Evolutionary conservation across 1,139 yeast genomes (phyloP), one percentile per base, ranked within the genome.

Genomic region (Saccharomyces uvarum): DNA sequence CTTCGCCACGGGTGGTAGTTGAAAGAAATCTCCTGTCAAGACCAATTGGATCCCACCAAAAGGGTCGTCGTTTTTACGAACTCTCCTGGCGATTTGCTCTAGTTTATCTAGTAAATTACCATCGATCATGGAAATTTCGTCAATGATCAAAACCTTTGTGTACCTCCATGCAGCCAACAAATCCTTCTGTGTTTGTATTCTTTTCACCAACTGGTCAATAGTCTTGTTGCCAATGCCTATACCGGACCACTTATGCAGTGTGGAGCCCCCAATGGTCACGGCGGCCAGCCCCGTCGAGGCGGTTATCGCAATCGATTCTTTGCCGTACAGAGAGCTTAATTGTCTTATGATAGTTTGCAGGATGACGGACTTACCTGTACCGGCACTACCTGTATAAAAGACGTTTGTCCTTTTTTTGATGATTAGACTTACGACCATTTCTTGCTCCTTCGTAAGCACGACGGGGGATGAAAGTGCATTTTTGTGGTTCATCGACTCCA

Each of bases 231-330:
- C 97, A 19, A 88, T 68, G 0, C 97, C 96, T 53, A 89, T 77
- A 1, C 93, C 89, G 1, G 91, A 77, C 73, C 84, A 88, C 59
- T 86, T 77, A 67, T 88, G 93, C 41, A 90, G 73, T 0, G 97
- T 90, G 41, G 77, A 79, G 16, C 97, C 97, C 1, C 90, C 93
- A 62, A 90, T 84, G 63, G 86, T 88, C 48, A 88, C 81, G 0
- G 96, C 97, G 0, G 97, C 97, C 61, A 90, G 72, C 0, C 97
- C 98, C 0, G 97, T 89, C 0, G 96, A 87, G 0, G 97, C 97
- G 1, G 96, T 86, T 2, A 90, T 82, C 0, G 93, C 96, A 2
- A 90, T 86, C 0, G 75, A 71, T 9, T 74, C 75, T 2, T 70
- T 64, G 1, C 81, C 81, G 54, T 74, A 68, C 49, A 75, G 70